Conservation (phyloP, 257 asterid genomes). For the Jasminum sambac region DNA sequence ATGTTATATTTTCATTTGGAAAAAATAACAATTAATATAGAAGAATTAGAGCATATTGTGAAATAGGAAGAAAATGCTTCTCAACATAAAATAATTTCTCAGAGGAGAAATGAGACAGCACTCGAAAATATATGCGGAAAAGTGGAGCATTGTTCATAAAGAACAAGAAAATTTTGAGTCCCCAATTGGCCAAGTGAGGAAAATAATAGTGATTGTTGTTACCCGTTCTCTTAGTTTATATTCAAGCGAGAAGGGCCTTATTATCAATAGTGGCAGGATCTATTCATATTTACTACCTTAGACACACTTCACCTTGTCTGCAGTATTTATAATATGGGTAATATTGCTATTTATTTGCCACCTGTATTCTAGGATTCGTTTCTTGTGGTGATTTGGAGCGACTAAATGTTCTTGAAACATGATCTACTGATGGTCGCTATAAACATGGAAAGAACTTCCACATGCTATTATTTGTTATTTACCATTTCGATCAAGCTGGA, state of each 20-base stretch:
- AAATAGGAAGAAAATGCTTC: background rate
- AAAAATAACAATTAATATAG: background rate
- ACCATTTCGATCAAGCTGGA: background rate
- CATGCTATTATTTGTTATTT: background rate
- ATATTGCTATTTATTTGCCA: background rate
- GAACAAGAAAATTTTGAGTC: background rate
- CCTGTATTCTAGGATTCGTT: background rate
- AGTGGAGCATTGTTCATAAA: background rate
- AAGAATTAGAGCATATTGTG: background rate
- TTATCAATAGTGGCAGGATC: conserved; percentile 1
- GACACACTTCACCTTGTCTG: background rate
- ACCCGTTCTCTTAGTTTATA: background rate
- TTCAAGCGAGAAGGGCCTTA: background rate
- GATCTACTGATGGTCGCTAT: conserved; percentile 1
- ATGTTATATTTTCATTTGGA: background rate
- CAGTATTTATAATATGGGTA: background rate
- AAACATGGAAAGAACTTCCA: background rate
- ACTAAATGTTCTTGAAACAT: background rate
- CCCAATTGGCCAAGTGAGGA: background rate
- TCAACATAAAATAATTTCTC: background rate
- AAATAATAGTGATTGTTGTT: background rate
- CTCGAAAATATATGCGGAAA: background rate
- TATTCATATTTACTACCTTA: background rate
- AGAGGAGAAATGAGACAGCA: background rate
- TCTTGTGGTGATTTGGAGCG: background rate